Percentiles rank a stretch among this genome's conserved stretches.
Evolutionary conservation across 192 early-diverging fungal genomes (phyloP).

Genomic region (Gorgonomyces haynaldii): DNA sequence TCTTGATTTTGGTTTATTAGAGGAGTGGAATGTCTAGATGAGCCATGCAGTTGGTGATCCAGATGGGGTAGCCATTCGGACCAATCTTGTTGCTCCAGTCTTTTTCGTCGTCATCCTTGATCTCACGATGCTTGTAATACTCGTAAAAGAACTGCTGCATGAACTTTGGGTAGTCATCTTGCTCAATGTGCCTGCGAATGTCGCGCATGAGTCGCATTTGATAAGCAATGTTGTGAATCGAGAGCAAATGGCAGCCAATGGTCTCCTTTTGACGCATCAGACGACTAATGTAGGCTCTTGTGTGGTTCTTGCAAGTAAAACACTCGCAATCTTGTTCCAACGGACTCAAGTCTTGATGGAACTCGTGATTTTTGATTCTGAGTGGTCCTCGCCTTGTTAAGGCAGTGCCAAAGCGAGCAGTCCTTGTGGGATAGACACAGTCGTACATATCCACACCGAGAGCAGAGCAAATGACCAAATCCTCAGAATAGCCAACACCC

Average conservation of each 20-base stretch:
- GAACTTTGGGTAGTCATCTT: slow-evolving; percentile 57
- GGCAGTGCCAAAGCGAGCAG: slow-evolving; percentile 80
- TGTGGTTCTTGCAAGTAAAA: slow-evolving; percentile 60
- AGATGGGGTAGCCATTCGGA: slow-evolving; percentile 8
- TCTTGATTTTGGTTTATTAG: too few relatives aligned
- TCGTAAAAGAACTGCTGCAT: slow-evolving; percentile 42
- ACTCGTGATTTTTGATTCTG: slow-evolving; percentile 49
- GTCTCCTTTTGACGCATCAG: slow-evolving; percentile 58
- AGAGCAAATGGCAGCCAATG: slow-evolving; percentile 67
- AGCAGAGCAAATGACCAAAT: slow-evolving; percentile 74
- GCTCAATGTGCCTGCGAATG: slow-evolving; percentile 58
- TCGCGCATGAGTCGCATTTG: slow-evolving; percentile 73
- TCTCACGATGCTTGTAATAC: slow-evolving; percentile 8
- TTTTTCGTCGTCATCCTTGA: slow-evolving; percentile 3
- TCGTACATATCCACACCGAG: slow-evolving; percentile 87
- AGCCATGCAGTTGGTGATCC: slow-evolving; percentile 5
- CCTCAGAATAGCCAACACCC: slow-evolving; percentile 80
- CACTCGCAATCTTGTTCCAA: slow-evolving; percentile 72
- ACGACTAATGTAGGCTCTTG: slow-evolving; percentile 59
- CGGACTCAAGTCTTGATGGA: slow-evolving; percentile 50
- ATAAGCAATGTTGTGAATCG: slow-evolving; percentile 75
- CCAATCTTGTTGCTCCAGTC: too few relatives aligned
- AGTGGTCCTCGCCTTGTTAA: slow-evolving; percentile 61
- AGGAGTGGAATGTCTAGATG: background rate
- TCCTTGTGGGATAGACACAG: slow-evolving; percentile 82